phyloP scores from a whole-genome alignment of 2,329 filamentous ascomycete species.

The Magnaporthales sp. region DNA sequence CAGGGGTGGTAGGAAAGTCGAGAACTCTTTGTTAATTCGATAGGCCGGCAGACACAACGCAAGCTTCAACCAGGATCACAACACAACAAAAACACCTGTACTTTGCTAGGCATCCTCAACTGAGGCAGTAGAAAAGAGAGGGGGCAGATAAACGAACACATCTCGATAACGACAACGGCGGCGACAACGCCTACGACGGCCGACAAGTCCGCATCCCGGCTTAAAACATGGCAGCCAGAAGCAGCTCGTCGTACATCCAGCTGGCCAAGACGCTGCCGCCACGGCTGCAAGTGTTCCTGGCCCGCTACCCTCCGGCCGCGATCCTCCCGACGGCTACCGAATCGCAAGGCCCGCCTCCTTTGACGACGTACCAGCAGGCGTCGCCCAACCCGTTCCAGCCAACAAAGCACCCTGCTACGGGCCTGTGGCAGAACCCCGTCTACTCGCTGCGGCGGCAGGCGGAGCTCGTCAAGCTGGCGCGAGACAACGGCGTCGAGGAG shows the following conservation, averaged over 20 bases:
- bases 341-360: constrained; percentile 21
- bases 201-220: neutral
- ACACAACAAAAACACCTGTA: neutral
- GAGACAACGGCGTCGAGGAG: constrained; percentile 69
- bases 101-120: neutral
- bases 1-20: neutral
- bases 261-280: constrained; percentile 67
- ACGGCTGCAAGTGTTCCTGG: constrained; percentile 78
- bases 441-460: constrained; percentile 84
- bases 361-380: constrained; percentile 43
- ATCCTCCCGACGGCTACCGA: constrained; percentile 39
- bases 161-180: neutral
- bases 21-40: neutral
- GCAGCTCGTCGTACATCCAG: constrained; percentile 28
- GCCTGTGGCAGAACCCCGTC: constrained; percentile 74
- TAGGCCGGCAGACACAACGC: neutral
- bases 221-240: neutral
- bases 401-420: constrained; percentile 68
- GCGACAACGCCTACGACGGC: too few species aligned
- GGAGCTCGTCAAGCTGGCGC: constrained; percentile 79
- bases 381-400: constrained; percentile 74
- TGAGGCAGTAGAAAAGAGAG: neutral
- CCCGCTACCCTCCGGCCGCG: constrained; percentile 70
- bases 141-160: neutral
- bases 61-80: neutral